A percentile compares a stretch with the other conserved stretches of the same genome.
Conservation (phyloP, 108 stramenopile genomes). For the Hondaea fermentalgiana region DNA sequence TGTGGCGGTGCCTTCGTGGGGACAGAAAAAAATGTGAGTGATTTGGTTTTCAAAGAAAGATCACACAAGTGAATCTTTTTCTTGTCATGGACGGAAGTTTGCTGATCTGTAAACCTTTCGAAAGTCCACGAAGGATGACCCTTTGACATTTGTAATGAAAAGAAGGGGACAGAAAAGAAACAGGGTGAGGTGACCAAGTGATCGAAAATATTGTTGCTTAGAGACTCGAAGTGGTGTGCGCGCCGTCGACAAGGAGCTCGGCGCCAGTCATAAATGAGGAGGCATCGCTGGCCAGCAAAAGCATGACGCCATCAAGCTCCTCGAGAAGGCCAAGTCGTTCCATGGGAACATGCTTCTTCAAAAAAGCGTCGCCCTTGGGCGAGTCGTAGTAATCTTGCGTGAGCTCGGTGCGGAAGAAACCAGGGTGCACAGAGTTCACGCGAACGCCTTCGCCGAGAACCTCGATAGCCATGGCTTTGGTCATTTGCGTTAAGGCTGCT, state of each 20-base stretch:
- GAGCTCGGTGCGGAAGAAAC: not conserved
- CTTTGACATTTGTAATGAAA: too few relatives aligned
- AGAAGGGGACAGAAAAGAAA: too few relatives aligned
- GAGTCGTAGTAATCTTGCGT: slow-evolving; percentile 8
- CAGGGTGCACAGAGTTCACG: slow-evolving; percentile 10
- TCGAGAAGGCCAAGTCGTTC: not conserved
- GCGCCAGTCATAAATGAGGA: not conserved
- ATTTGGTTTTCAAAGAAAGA: too few relatives aligned
- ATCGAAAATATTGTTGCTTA: not conserved
- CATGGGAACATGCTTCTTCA: slow-evolving; percentile 7
- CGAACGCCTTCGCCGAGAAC: not conserved
- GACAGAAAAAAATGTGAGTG: too few relatives aligned
- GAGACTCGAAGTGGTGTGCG: not conserved
- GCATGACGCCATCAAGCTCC: slow-evolving; percentile 14
- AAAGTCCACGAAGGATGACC: too few relatives aligned
- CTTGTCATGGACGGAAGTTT: too few relatives aligned
- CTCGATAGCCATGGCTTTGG: not conserved
- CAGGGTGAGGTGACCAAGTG: too few relatives aligned
- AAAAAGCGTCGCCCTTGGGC: not conserved
- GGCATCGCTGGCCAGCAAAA: not conserved
- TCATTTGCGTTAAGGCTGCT: not conserved
- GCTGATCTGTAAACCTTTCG: too few relatives aligned
- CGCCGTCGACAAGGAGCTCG: not conserved
- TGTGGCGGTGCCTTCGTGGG: too few relatives aligned
- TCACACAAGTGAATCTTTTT: too few relatives aligned